Base-by-base conservation (phyloP, 2,329 filamentous ascomycete species). In the Biscogniauxia mediterranea region DNA sequence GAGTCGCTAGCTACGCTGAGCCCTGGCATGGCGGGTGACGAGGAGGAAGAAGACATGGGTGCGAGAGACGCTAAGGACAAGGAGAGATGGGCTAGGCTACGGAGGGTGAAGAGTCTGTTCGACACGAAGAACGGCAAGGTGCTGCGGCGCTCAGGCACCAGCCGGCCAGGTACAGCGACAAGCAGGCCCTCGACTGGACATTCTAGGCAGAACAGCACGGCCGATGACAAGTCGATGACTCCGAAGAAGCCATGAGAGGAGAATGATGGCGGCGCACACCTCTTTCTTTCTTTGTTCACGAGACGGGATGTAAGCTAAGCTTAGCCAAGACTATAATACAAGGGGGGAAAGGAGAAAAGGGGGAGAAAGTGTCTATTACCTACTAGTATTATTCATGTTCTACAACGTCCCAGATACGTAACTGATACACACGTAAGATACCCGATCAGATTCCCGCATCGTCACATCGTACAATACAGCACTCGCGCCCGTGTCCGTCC, bases 91-190 rank as follows among this genome's bases (percentile, higher is more conserved):
- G 84, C 87, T n/a, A 83, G 87, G 66, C 76, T 92, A 64, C 83
- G 87, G 68, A 83, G 85, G 61, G 88, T 92, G 61, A 90, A 90
- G 80, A 90, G 88, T 70, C 75, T 90, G 54, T 87, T 92, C 69
- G 87, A 89, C 64, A 81, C 85, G 5, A 91, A 90, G 73, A 82
- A 81, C 1, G 78, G 80, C 8, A 86, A 80, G 71, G 88, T 83
- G 70, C 73, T 81, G 57, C 77, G 75, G 58, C 75, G 76, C 42
- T 74, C 77, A 3, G 38, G 38, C 38, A 66, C 76, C 19, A 78
- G 75, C 57, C 74, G 81, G 46, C 80, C 81, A 1, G 79, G 76
- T 3, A 81, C 78, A 8, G 72, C 66, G 8, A 63, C 64, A 7
- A 71, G 66, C 54, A 67, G 67, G 17, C 70, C 71, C 1, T 57